Evolutionary conservation across 768 basidiomycete species (phyloP).

Genomic region (Boletus reticuloceps): DNA sequence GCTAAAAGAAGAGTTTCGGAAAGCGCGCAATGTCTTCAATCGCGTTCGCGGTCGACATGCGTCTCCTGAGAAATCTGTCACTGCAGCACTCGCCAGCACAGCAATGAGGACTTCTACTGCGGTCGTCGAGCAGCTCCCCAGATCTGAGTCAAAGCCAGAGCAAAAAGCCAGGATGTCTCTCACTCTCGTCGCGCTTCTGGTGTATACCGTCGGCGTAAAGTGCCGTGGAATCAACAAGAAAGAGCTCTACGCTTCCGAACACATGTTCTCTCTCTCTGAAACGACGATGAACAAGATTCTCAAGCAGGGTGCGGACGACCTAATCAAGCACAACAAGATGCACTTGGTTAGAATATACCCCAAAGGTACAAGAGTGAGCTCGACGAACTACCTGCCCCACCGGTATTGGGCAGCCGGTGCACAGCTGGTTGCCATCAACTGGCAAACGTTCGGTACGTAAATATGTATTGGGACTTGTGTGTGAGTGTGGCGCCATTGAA

Average conservation of each 20-base stretch:
- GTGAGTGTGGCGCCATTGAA: background rate
- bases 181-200: conserved; percentile 68
- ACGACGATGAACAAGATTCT: conserved; percentile 72
- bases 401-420: conserved; percentile 86
- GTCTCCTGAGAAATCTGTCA: conserved; percentile 16
- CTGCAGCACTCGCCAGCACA: conserved; percentile 12
- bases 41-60: conserved; percentile 37
- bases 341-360: conserved; percentile 89
- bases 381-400: conserved; percentile 87
- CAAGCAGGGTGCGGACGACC: conserved; percentile 60
- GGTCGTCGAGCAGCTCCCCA: conserved; percentile 15
- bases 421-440: conserved; percentile 93
- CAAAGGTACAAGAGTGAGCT: conserved; percentile 74
- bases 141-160: conserved; percentile 11
- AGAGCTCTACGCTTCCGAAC: conserved; percentile 79
- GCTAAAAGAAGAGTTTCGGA: conserved; percentile 38
- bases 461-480: background rate
- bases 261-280: conserved; percentile 94
- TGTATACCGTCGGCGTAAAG: conserved; percentile 96
- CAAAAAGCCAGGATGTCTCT: conserved; percentile 70
- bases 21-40: conserved; percentile 40
- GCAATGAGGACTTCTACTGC: conserved; percentile 9
- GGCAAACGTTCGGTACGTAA: conserved; percentile 89
- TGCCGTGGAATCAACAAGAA: conserved; percentile 89
- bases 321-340: conserved; percentile 82